Percentiles rank a stretch among this genome's conserved stretches.
Evolutionary conservation across 176 grass and related monocot genomes (phyloP).

Genomic region (Aechmea fasciata): DNA sequence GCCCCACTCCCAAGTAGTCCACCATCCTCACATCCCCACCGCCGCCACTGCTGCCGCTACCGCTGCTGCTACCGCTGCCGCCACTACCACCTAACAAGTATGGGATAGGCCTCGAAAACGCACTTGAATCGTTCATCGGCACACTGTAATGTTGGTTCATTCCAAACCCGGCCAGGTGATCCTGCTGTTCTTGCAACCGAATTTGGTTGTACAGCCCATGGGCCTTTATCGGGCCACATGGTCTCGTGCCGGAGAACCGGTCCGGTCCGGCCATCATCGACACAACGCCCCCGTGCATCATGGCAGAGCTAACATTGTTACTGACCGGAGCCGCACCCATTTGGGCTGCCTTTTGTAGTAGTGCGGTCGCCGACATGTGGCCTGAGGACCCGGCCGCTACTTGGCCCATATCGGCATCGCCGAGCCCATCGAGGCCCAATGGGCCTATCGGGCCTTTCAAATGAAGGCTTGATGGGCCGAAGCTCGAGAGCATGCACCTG

Average conservation of each 20-base stretch:
- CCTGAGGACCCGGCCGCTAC: not conserved
- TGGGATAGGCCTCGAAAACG: conserved; percentile 7
- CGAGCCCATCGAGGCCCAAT: conserved; percentile 1
- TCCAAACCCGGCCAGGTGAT: conserved; percentile 17
- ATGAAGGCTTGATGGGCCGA: conserved; percentile 8
- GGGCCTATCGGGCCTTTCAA: not conserved
- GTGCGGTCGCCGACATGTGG: conserved; percentile 56
- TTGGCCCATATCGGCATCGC: not conserved
- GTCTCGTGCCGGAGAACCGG: not conserved
- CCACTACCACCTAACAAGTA: conserved; percentile 1
- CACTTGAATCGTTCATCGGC: not conserved
- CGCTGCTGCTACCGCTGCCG: not conserved
- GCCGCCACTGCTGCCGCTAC: not conserved
- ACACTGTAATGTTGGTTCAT: conserved; percentile 2
- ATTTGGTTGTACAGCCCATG: not conserved
- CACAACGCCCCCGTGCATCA: conserved; percentile 2
- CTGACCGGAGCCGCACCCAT: conserved; percentile 26
- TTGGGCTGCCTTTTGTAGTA: conserved; percentile 53
- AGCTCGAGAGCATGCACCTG: conserved; percentile 42
- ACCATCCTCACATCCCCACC: conserved; percentile 24
- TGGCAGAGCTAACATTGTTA: not conserved
- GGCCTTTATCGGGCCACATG: not conserved
- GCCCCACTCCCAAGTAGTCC: conserved; percentile 53
- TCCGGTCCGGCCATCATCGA: conserved; percentile 14
- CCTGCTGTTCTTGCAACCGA: not conserved